A percentile compares a stretch with the other conserved stretches of the same genome.
phyloP scores from a whole-genome alignment of 2,329 filamentous ascomycete species.

The Epichloe scottii region DNA sequence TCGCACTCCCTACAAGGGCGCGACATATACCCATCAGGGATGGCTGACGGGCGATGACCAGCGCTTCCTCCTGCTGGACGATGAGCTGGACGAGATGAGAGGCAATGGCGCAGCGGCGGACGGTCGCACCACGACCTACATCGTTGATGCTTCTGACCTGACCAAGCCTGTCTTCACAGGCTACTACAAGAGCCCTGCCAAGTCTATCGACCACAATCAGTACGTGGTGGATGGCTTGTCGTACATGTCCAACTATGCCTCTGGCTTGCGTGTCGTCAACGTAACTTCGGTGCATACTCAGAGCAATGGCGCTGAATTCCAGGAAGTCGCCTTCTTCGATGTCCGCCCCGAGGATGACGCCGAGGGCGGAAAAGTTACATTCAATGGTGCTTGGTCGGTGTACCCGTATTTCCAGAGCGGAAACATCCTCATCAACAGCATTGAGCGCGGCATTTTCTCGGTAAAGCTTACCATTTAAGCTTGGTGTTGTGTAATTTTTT shows the following conservation, averaged over 20 bases:
- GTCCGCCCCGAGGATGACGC: constrained; percentile 31
- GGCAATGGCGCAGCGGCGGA: constrained; percentile 25
- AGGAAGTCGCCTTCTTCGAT: too few relatives aligned
- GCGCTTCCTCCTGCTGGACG: constrained; percentile 32
- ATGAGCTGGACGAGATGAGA: constrained; percentile 35
- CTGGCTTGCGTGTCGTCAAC: constrained; percentile 28
- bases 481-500: too few relatives aligned
- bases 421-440: constrained; percentile 31
- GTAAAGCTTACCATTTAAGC: constrained; percentile 17
- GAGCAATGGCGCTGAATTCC: too few relatives aligned
- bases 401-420: constrained; percentile 34
- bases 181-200: constrained; percentile 24
- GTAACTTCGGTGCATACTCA: constrained; percentile 14
- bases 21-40: constrained; percentile 43
- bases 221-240: constrained; percentile 28
- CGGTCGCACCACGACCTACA: constrained; percentile 24
- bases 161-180: constrained; percentile 25
- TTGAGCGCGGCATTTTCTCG: constrained; percentile 34
- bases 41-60: constrained; percentile 32
- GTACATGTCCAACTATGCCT: constrained; percentile 36
- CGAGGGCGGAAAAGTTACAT: constrained; percentile 30
- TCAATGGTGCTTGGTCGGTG: constrained; percentile 32
- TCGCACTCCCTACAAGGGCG: constrained; percentile 39
- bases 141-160: constrained; percentile 13
- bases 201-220: constrained; percentile 34